Base-by-base conservation (phyloP, 2,329 filamentous ascomycete species). In the Cyphellophora attinorum region DNA sequence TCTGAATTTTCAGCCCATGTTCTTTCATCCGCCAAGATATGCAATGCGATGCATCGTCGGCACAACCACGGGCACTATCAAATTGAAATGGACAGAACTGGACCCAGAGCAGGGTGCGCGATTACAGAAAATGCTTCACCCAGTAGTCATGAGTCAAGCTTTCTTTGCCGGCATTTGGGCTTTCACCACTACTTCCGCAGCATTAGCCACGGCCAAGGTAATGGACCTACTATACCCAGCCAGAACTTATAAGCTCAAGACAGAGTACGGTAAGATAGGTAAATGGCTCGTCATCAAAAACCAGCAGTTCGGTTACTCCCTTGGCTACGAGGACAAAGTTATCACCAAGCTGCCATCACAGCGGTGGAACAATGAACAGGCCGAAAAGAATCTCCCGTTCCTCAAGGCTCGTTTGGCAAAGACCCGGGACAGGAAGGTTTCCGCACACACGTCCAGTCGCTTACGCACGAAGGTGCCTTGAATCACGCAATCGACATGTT, bases 41-140 rank as follows among this genome's bases (percentile, higher is more conserved):
- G 42, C 47, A 32, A 39, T 46, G 15, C 42, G 41, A 4, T 47
- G 42, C 33, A 14, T 45, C 25, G 35, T 41, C 25, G 15, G 46
- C n/a, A 35, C 34, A 17, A 33, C 41, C 10, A 29, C 31, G 21
- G 31, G 31, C 13, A 31, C 16, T 11, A 11, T 38, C 13, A 36
- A n/a, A 4, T 32, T 34, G 13, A 42, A 36, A 6, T 49, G 46
- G 46, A 40, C 38, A n/a, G 23, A 25, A 19, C 27, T 49, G 15
- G 35, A 36, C 6, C 35, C 41, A 5, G 41, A 32, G 16, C 15
- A 41, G n/a, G 46, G 46, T 8, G 34, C 33, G 12, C 42, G 36
- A 27, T 35, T 49, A 34, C 34, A 49, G 10, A 35, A 41, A 8
- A 31, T 47, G 5, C 38, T 47, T 17, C 42, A 47, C 34, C 46